Conservation (phyloP, 1,139 yeast species). For the Taphrina sp. region DNA sequence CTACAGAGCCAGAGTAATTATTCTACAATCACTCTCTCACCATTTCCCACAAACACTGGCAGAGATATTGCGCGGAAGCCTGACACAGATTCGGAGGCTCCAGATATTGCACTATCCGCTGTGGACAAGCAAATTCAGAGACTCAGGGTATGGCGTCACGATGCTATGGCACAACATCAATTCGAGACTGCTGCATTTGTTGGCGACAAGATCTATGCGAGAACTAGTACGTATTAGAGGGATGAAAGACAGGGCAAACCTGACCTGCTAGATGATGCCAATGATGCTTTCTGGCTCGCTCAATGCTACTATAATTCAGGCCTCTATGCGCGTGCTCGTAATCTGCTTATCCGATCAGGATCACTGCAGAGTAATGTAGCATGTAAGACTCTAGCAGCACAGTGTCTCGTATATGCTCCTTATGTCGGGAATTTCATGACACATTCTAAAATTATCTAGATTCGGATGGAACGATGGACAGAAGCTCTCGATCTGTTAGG, state of each 20-base stretch:
- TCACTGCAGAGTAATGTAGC: conserved; percentile 56
- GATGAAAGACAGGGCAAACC: no score
- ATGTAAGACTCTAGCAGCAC: conserved; percentile 79
- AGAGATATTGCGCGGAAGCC: no score
- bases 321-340: conserved; percentile 75
- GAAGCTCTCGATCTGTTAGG: conserved; percentile 88
- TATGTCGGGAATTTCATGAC: no score
- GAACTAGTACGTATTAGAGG: conserved; percentile 47
- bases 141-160: conserved; percentile 88
- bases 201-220: conserved; percentile 82
- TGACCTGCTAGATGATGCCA: conserved; percentile 62
- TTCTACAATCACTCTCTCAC: conserved; percentile 5
- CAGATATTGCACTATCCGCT: not conserved
- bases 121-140: conserved; percentile 64
- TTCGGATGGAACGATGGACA: conserved; percentile 76
- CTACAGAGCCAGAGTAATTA: not conserved
- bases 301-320: conserved; percentile 79
- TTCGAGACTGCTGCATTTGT: conserved; percentile 85
- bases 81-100: not conserved
- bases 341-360: conserved; percentile 50
- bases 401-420: conserved; percentile 53
- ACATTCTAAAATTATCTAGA: conserved; percentile 35
- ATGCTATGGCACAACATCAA: conserved; percentile 89
- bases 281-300: conserved; percentile 95
- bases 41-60: not conserved